Evolutionary conservation across 768 basidiomycete species (phyloP), one percentile per base, ranked within the genome.

Genomic region (Leccinum longicurvipes): DNA sequence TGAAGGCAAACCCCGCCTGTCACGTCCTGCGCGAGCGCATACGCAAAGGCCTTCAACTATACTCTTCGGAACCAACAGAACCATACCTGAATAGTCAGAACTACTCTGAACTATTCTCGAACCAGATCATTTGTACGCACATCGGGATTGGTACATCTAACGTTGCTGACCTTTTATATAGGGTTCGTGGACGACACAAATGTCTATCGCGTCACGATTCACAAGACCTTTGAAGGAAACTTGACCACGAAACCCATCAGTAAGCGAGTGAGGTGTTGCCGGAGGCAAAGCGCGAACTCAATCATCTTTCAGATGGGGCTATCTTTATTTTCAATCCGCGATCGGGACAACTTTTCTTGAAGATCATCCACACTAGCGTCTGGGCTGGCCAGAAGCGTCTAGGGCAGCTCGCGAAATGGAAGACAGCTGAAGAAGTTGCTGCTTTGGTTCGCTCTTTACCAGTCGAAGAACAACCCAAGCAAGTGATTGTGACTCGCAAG

Each of bases 301-400:
- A 23, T 48, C 28, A 11, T 28, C 36, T 6, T 23, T 7, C 55
- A 90, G 89, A 96, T 67, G 93, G 93, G 25, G 93, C 93, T 8
- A 97, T 96, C 74, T 97, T 98, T 78, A 98, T 99, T 69, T 98
- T 98, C 82, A 98, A 98, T 75, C 97, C 97, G 62, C 89, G 97
- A 50, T 97, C 97, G 25, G 97, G 97, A 27, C 97, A 99, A 66
- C 74, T 98, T 32, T 98, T 98, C 86, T 74, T 99, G 72, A 99
- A 99, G 79, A 89, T 99, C 74, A 99, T 99, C 59, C 97, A 99
- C 72, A 99, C 97, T 3, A 98, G 95, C 67, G 97, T 98, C n/a
- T 99, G 97, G 97, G 97, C 97, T 54, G 97, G 97, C 67, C 97
- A 99, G 74, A 99, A 99, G 74, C 97, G 97, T 87, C 85, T 99